Conservation (phyloP, 192 early-diverging fungal species). For the Entomortierella parvispora region DNA sequence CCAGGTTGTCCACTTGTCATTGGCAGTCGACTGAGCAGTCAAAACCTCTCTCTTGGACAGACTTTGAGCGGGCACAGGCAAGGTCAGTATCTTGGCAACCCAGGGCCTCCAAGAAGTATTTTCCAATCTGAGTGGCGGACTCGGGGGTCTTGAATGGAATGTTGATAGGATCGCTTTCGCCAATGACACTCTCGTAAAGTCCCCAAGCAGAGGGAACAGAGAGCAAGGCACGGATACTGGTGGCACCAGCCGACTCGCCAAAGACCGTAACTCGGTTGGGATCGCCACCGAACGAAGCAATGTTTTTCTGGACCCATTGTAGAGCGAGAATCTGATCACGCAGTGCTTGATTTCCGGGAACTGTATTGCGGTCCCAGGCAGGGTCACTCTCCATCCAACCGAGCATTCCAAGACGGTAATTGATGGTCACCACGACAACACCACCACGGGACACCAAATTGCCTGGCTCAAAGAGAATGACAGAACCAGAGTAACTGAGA, state of each 20-base stretch:
- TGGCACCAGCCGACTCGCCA: slow-evolving; percentile 61
- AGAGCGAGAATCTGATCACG: slow-evolving; percentile 62
- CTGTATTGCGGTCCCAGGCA: not conserved
- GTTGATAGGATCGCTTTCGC: slow-evolving; percentile 42
- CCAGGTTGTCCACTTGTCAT: slow-evolving; percentile 12
- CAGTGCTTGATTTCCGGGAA: slow-evolving; percentile 26
- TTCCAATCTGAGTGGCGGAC: not conserved
- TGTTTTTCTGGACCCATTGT: slow-evolving; percentile 62
- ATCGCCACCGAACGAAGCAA: slow-evolving; percentile 64
- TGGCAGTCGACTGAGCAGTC: slow-evolving; percentile 19
- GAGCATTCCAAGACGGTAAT: slow-evolving; percentile 64
- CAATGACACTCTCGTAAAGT: slow-evolving; percentile 45
- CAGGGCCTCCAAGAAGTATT: not conserved
- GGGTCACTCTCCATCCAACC: slow-evolving; percentile 45
- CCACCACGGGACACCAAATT: slow-evolving; percentile 17
- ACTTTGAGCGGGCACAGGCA: slow-evolving; percentile 8
- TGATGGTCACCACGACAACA: slow-evolving; percentile 51
- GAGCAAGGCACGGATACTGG: slow-evolving; percentile 32
- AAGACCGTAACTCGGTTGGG: slow-evolving; percentile 56
- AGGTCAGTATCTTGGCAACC: slow-evolving; percentile 4
- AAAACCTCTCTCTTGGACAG: not conserved
- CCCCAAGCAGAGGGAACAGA: slow-evolving; percentile 37
- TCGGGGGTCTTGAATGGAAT: slow-evolving; percentile 8
- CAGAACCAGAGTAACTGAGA: slow-evolving; percentile 19
- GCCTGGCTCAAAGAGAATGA: slow-evolving; percentile 17